Conservation (phyloP, 2,329 filamentous ascomycete species). For the Aspergillus sp. region DNA sequence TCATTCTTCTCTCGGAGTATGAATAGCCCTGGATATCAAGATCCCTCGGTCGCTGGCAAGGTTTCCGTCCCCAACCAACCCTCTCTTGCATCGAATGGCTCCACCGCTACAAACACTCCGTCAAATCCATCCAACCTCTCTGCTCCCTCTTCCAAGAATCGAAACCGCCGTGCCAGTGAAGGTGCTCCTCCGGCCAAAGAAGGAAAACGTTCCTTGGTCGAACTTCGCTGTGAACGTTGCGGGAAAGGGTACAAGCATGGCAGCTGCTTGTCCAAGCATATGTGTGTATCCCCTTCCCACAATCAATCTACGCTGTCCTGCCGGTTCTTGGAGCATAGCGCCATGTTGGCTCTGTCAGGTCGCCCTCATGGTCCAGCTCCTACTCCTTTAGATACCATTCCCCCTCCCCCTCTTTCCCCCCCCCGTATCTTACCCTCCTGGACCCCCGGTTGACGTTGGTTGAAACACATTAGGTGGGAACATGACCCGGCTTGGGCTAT, state of each 20-base stretch:
- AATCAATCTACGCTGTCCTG: slow-evolving; percentile 31
- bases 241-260: slow-evolving; percentile 99
- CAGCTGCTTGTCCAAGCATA: slow-evolving; percentile 99
- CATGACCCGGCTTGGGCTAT: slow-evolving; percentile 97
- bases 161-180: slow-evolving; percentile 67
- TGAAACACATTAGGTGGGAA: slow-evolving; percentile 70
- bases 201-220: slow-evolving; percentile 68
- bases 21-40: slow-evolving; percentile 26
- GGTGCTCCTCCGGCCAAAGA: slow-evolving; percentile 77
- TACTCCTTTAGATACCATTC: slow-evolving; percentile 10
- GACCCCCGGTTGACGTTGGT: slow-evolving; percentile 36
- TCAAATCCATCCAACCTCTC: slow-evolving; percentile 29
- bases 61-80: slow-evolving; percentile 7
- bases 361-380: slow-evolving; percentile 31
- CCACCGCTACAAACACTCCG: slow-evolving; percentile 14
- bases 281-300: slow-evolving; percentile 69
- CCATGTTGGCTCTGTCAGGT: slow-evolving; percentile 35
- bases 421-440: slow-evolving; percentile 8
- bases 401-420: no score
- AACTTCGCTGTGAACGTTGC: slow-evolving; percentile 94
- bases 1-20: slow-evolving; percentile 38
- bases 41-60: slow-evolving; percentile 32
- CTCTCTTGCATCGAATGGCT: slow-evolving; percentile 25
- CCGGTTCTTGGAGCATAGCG: slow-evolving; percentile 36
- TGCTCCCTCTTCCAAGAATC: slow-evolving; percentile 45